Evolutionary conservation across 345 rosid genomes (phyloP).

Genomic region (Hirschfeldia incana): DNA sequence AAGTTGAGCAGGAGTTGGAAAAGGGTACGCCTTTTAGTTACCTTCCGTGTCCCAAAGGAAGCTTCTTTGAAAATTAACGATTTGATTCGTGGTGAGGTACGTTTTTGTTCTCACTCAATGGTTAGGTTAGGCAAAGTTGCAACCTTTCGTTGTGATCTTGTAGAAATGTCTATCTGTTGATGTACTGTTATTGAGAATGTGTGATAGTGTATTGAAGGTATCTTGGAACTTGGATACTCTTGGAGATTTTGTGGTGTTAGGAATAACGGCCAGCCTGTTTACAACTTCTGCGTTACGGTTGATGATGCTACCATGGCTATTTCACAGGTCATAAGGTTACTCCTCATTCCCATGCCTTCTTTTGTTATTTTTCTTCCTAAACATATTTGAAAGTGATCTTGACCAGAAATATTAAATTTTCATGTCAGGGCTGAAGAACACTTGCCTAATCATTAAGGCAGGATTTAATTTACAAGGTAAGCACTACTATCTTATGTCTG

Average conservation of each 20-base stretch:
- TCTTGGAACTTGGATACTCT: conserved; percentile 90
- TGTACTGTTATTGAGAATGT: conserved; percentile 49
- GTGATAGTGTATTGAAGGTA: conserved; percentile 80
- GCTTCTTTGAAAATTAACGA: too few relatives aligned
- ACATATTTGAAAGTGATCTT: conserved; percentile 15
- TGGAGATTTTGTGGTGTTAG: conserved; percentile 93
- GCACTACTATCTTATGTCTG: too few relatives aligned
- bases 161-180: not conserved
- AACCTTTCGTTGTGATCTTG: not conserved
- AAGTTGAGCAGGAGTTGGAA: too few relatives aligned
- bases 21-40: too few relatives aligned
- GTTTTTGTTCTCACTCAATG: not conserved
- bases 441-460: too few relatives aligned
- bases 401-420: conserved; percentile 15
- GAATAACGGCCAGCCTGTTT: too few relatives aligned
- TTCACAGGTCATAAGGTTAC: conserved; percentile 96
- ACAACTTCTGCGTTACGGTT: conserved; percentile 92
- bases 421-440: too few relatives aligned
- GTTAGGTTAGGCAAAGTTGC: not conserved
- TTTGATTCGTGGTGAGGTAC: too few relatives aligned
- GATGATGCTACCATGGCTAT: conserved; percentile 97
- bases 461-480: too few relatives aligned
- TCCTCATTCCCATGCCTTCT: conserved; percentile 28
- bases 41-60: too few relatives aligned
- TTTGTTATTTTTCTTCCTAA: not conserved